Percentiles rank a stretch among this genome's conserved stretches.
These are phyloP conservation scores for Allium fistulosum DNA, from an alignment of 106 monocot species.

Conservation along the genomic window DNA sequence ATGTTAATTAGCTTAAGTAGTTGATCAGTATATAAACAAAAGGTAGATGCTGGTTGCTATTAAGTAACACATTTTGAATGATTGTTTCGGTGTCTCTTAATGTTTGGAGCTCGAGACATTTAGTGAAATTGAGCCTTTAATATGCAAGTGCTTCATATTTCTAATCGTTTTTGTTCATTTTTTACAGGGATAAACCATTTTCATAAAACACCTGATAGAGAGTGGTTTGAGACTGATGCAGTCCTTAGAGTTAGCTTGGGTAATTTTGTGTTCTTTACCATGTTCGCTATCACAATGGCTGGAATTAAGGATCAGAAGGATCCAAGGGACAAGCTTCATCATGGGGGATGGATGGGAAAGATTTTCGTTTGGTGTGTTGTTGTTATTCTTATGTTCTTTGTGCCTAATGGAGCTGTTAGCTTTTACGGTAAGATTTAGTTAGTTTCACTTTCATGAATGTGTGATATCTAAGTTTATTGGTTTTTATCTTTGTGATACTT, in stretches of 20 bases:
- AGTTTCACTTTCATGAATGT: too few species aligned
- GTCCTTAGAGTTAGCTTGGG: slow-evolving; percentile 94
- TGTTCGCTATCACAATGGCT: slow-evolving; percentile 66
- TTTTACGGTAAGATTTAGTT: slow-evolving; percentile 17
- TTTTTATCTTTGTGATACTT: too few species aligned
- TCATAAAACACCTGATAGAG: slow-evolving; percentile 73
- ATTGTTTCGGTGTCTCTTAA: too few species aligned
- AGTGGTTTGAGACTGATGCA: slow-evolving; percentile 99
- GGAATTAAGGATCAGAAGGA: slow-evolving; percentile 98
- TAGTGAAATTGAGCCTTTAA: too few species aligned
- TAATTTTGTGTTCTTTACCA: slow-evolving; percentile 92
- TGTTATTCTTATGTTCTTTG: slow-evolving; percentile 28
- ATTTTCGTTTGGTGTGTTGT: slow-evolving; percentile 80
- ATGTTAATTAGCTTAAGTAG: too few species aligned
- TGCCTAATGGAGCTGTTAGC: slow-evolving; percentile 23
- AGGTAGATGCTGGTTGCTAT: too few species aligned
- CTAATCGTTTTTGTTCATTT: background rate
- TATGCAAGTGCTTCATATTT: background rate
- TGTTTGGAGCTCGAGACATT: too few species aligned
- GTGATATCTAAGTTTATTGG: too few species aligned
- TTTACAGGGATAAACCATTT: slow-evolving; percentile 94
- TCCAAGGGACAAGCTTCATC: slow-evolving; percentile 78
- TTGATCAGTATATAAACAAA: too few species aligned
- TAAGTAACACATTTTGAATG: too few species aligned
- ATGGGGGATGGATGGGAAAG: slow-evolving; percentile 97